Percentiles rank a stretch among this genome's conserved stretches.
Conservation (phyloP, 2,329 filamentous ascomycete genomes). For the Trichoderma guizhouense region DNA sequence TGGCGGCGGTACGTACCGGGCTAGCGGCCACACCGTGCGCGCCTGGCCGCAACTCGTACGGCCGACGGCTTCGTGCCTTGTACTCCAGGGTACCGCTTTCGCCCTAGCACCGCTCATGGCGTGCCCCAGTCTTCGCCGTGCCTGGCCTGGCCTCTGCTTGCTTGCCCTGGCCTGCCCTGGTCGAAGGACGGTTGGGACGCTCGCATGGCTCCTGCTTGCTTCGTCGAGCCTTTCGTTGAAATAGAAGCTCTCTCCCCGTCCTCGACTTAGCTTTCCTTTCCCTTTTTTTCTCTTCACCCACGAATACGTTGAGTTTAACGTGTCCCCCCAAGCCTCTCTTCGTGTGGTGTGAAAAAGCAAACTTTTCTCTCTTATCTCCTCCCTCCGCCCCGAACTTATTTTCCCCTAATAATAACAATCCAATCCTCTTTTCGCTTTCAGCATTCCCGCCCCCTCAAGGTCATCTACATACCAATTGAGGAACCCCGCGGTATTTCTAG, state of each 20-base stretch:
- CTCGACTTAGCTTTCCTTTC: slow-evolving; percentile 25
- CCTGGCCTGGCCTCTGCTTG: slow-evolving; percentile 9
- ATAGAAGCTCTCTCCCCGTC: slow-evolving; percentile 37
- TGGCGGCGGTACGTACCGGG: slow-evolving; percentile 10
- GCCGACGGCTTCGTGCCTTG: slow-evolving; percentile 11
- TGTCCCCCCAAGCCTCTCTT: slow-evolving; percentile 31
- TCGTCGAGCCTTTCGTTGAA: slow-evolving; percentile 33
- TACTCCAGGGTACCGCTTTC: slow-evolving; percentile 19
- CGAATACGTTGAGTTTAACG: slow-evolving; percentile 47
- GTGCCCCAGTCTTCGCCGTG: slow-evolving; percentile 17
- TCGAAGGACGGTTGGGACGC: neutral
- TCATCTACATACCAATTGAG: neutral
- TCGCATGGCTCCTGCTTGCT: slow-evolving; percentile 16
- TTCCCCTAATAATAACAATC: slow-evolving; percentile 20
- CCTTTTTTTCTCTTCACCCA: slow-evolving; percentile 45
- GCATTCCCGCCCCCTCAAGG: slow-evolving; percentile 13
- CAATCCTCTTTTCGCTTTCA: slow-evolving; percentile 16
- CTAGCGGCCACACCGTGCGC: slow-evolving; percentile 16
- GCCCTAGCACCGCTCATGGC: slow-evolving; percentile 17
- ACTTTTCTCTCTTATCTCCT: slow-evolving; percentile 19
- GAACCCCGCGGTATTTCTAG: slow-evolving; percentile 17
- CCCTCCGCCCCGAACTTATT: neutral
- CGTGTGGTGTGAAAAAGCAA: slow-evolving; percentile 42
- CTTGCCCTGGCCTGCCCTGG: neutral
- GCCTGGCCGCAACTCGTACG: slow-evolving; percentile 9